Percentiles rank a stretch among this genome's conserved stretches.
phyloP scores from a whole-genome alignment of 495 filamentous ascomycete genomes.

The Cercophora sp. region DNA sequence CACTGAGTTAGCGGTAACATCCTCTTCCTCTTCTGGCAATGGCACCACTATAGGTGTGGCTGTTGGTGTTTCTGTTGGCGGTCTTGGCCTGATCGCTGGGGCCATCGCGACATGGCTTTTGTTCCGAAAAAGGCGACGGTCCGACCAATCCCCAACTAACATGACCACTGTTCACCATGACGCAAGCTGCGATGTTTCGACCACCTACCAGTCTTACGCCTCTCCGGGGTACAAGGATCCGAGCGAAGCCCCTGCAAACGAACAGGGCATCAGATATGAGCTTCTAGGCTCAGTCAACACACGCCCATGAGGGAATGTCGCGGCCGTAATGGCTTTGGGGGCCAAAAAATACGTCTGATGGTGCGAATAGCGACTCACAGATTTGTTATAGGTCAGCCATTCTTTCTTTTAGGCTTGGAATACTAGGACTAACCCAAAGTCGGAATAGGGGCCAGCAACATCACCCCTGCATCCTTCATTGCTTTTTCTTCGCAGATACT shows the following conservation, averaged over 20 bases:
- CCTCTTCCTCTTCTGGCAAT: background rate
- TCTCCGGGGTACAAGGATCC: background rate
- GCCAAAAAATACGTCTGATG: no score
- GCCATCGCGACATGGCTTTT: background rate
- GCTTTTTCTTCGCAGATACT: no score
- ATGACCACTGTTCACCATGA: background rate
- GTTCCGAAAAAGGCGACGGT: background rate
- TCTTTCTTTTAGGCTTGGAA: no score
- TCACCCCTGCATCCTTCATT: no score
- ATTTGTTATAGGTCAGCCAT: no score
- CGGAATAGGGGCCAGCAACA: no score
- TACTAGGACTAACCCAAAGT: no score
- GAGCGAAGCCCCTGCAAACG: background rate
- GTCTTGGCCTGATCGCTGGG: background rate
- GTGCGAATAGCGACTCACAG: no score
- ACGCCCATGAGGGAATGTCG: no score
- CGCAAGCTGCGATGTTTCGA: background rate
- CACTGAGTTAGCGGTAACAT: no score
- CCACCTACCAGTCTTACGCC: background rate
- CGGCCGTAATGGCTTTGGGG: no score
- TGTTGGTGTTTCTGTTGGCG: background rate
- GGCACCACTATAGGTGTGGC: background rate
- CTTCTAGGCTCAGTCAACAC: background rate
- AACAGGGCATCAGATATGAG: background rate
- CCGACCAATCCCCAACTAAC: background rate